Base-by-base conservation (phyloP, 2,329 filamentous ascomycete genomes). In the Graphium sp. region DNA sequence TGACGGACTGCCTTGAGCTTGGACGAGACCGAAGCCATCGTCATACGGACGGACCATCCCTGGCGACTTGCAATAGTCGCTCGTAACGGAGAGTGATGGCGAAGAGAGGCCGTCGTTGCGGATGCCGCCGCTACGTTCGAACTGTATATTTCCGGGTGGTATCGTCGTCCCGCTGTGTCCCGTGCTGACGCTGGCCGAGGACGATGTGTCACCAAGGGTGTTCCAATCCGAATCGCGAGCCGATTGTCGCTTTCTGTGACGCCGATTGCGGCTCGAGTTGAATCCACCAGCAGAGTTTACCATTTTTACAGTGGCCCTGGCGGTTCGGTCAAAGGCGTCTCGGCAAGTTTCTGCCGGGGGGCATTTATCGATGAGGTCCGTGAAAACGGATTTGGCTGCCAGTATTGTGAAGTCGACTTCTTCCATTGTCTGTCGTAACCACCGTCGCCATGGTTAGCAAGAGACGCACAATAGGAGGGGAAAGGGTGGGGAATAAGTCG, bases 391-490 rank as follows among this genome's bases (percentile, higher is more conserved):
- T 27, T 83, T 94, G 14, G 85, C 87, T 7, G 85, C 83, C 27
- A 94, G 62, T 7, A 95, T 81, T 1, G 87, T 95, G 42, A 93
- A 93, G 47, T 95, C 87, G n/a, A 95, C 84, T 47, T 95, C 87
- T 43, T 95, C 85, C 56, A 93, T 78, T 6, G 78, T 81, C 69
- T 74, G 32, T 4, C n/a, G n/a, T n/a, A n/a, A n/a, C n/a, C n/a
- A n/a, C n/a, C n/a, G n/a, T n/a, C 14, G 18, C 20, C 26, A n/a
- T 24, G 17, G 32, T 56, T 40, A 56, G 45, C 18, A 23, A 8
- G 16, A 30, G 6, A 8, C 9, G 14, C 15, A 28, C 7, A 13
- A 21, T n/a, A 15, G 11, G 7, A 24, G 14, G 21, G 18, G 10
- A 13, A 22, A 24, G 2, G 12, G 22, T n/a, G 24, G 23, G 18